A percentile compares a stretch with the other conserved stretches of the same genome.
These are phyloP conservation scores for Carex parvula DNA, from an alignment of 176 grass and related monocot genomes.

Conservation along the genomic window DNA sequence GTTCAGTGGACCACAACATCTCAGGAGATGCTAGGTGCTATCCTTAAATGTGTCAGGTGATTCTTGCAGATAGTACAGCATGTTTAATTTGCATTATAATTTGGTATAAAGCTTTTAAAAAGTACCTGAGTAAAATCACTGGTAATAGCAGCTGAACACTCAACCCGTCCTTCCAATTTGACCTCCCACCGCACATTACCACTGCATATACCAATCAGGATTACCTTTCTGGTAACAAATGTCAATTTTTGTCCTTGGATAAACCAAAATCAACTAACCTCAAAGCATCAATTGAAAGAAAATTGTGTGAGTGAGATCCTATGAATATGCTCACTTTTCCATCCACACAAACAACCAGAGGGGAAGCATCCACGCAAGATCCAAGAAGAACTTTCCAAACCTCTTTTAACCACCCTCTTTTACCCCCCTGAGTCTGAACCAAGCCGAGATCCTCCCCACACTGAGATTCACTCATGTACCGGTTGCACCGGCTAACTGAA, in stretches of 20 bases:
- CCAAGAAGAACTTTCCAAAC: conserved; percentile 65
- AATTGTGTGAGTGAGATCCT: conserved; percentile 76
- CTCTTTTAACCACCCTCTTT: conserved; percentile 39
- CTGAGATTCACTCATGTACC: conserved; percentile 40
- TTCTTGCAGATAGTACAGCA: not conserved
- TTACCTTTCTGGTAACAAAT: conserved; percentile 15
- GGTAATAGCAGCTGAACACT: conserved; percentile 71
- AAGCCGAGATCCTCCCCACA: conserved; percentile 33
- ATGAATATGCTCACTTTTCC: conserved; percentile 69
- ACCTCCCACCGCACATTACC: conserved; percentile 66
- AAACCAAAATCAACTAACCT: conserved; percentile 41
- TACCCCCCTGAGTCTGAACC: conserved; percentile 28
- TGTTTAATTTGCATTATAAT: not conserved
- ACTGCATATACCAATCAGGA: conserved; percentile 36
- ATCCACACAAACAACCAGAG: conserved; percentile 65
- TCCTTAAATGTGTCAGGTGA: not conserved
- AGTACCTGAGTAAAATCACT: conserved; percentile 79
- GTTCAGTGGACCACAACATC: not conserved
- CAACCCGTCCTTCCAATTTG: conserved; percentile 67
- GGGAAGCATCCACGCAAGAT: conserved; percentile 97
- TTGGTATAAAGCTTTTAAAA: not conserved
- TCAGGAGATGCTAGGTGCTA: not conserved
- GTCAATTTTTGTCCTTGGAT: not conserved
- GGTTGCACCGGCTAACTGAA: conserved; percentile 59
- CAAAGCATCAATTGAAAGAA: conserved; percentile 70